phyloP scores from a whole-genome alignment of 2,329 filamentous ascomycete species.

The Tolypocladium pustulatum region DNA sequence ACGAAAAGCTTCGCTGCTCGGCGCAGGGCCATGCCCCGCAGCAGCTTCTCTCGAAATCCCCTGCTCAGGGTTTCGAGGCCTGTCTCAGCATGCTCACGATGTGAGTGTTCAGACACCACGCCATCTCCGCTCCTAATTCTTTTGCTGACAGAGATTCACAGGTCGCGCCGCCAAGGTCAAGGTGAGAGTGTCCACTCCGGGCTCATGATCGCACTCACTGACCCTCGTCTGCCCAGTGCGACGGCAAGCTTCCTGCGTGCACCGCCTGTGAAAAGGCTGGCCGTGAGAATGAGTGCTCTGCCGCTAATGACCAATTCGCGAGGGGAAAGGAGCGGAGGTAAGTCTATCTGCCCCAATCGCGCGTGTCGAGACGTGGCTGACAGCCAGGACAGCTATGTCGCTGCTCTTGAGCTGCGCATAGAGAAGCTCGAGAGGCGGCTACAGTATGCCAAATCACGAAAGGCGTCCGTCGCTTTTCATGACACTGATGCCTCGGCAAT shows the following conservation, averaged over 20 bases:
- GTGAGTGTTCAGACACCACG: slow-evolving; percentile 25
- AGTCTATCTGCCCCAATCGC: slow-evolving; percentile 6
- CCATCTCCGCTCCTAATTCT: background rate
- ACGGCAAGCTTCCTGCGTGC: slow-evolving; percentile 90
- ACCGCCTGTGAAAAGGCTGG: slow-evolving; percentile 91
- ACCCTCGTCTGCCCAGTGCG: slow-evolving; percentile 48
- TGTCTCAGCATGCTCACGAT: slow-evolving; percentile 71
- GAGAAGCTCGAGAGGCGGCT: slow-evolving; percentile 79
- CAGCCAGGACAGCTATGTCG: slow-evolving; percentile 58
- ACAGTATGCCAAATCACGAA: slow-evolving; percentile 57
- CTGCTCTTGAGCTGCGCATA: slow-evolving; percentile 82
- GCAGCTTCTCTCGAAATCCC: slow-evolving; percentile 43
- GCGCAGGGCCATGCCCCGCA: slow-evolving; percentile 28
- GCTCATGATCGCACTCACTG: background rate
- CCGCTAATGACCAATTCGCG: slow-evolving; percentile 91
- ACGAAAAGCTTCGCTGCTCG: background rate
- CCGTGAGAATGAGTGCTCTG: slow-evolving; percentile 77
- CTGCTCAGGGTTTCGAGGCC: slow-evolving; percentile 65
- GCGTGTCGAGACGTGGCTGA: background rate
- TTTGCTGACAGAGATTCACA: slow-evolving; percentile 13
- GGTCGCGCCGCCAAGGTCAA: slow-evolving; percentile 88
- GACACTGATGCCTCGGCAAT: slow-evolving; percentile 37
- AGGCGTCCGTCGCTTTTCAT: slow-evolving; percentile 57
- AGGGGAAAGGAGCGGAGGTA: slow-evolving; percentile 87
- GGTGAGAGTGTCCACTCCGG: slow-evolving; percentile 27